Conservation (phyloP, 169 alveolate genomes). For the Cytauxzoon felis region DNA sequence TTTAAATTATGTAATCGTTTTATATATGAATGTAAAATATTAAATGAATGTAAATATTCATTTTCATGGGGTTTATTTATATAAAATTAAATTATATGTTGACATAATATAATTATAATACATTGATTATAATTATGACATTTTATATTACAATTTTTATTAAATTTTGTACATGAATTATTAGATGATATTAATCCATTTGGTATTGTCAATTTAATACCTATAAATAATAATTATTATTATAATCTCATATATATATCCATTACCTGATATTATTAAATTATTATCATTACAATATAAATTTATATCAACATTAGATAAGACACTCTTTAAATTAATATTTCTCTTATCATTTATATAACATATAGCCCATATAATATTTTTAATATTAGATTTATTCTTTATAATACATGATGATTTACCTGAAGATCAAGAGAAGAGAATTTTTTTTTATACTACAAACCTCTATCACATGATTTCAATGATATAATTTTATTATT, state of each 20-base stretch:
- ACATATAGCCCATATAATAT: conserved; percentile 44
- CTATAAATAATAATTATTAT: neutral
- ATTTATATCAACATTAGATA: neutral
- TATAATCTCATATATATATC: neutral
- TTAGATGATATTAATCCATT: conserved; percentile 3
- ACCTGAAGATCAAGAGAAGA: neutral
- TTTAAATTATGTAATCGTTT: neutral
- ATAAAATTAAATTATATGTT: neutral
- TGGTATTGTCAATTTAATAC: neutral
- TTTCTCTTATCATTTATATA: neutral
- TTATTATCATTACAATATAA: conserved; percentile 12
- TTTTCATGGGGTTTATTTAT: conserved; percentile 21
- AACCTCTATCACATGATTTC: conserved; percentile 32
- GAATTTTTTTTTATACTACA: neutral
- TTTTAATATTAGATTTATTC: neutral
- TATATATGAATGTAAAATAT: neutral
- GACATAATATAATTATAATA: neutral
- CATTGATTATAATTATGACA: neutral
- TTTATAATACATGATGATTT: conserved; percentile 5
- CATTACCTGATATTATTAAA: conserved; percentile 12
- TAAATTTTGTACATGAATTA: conserved; percentile 7
- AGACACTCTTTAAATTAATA: neutral
- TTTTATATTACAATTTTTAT: neutral
- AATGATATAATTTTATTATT: neutral
- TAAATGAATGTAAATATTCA: neutral